Evolutionary conservation across 1,139 yeast species (phyloP).

Genomic region (Debaryomyces singareniensis): DNA sequence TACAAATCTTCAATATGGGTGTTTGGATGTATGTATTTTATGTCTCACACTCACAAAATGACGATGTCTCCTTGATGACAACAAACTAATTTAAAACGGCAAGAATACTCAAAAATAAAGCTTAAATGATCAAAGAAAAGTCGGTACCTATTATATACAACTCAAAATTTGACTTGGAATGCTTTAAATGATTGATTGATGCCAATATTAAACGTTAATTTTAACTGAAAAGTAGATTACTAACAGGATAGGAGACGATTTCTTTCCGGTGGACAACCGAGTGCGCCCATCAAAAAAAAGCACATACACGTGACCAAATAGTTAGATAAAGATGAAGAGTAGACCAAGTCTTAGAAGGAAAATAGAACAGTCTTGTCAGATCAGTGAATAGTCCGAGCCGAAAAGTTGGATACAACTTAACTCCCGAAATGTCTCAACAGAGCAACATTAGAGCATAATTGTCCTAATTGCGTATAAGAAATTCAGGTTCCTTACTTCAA

Average conservation of each 20-base stretch:
- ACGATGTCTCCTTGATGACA: no score
- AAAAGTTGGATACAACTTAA: no score
- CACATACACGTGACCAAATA: background rate
- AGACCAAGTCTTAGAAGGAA: no score
- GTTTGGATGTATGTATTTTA: constrained; percentile 7
- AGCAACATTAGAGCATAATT: no score
- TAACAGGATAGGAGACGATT: constrained; percentile 1
- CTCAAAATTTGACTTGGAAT: background rate
- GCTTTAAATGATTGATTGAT: background rate
- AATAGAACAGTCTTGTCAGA: no score
- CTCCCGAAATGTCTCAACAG: no score
- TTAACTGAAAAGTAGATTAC: background rate
- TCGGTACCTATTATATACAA: background rate
- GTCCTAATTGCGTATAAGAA: no score
- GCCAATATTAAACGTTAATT: background rate
- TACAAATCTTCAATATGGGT: constrained; percentile 9
- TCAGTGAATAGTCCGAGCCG: no score
- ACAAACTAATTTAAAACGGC: no score
- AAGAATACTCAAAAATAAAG: no score
- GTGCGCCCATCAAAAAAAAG: constrained; percentile 1
- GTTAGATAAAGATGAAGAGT: background rate
- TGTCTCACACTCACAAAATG: background rate
- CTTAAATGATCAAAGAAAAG: no score
- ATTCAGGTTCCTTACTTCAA: no score
- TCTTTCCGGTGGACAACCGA: constrained; percentile 4